Evolutionary conservation across 129 eudicot species (phyloP).

Genomic region (Apium graveolens): DNA sequence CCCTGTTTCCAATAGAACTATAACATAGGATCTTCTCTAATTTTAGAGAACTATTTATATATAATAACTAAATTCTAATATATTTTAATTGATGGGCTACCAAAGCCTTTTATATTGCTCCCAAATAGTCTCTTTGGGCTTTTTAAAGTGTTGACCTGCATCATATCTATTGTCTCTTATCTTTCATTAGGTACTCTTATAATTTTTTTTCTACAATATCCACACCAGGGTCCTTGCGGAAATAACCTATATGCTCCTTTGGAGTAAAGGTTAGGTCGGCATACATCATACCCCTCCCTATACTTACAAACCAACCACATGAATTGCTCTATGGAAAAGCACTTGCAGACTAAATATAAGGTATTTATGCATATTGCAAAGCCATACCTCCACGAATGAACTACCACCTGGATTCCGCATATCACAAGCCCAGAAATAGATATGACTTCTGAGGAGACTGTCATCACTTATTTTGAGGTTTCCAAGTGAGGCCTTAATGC

Average conservation of each 20-base stretch:
- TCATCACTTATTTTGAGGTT: constrained; percentile 91
- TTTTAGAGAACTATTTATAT: not conserved
- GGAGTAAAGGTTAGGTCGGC: not conserved
- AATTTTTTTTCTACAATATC: not conserved
- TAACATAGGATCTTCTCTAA: no score
- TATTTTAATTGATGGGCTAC: not conserved
- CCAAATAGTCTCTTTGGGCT: not conserved
- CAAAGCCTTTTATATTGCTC: not conserved
- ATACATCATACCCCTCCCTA: not conserved
- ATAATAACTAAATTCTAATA: not conserved
- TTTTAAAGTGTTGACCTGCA: not conserved
- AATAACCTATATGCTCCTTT: no score
- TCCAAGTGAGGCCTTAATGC: constrained; percentile 95
- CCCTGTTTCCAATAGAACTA: not conserved
- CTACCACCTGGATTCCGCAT: constrained; percentile 99
- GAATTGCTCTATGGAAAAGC: not conserved
- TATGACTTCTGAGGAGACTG: constrained; percentile 63
- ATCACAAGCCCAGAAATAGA: constrained; percentile 93
- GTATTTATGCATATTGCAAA: constrained; percentile 8
- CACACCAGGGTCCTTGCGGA: not conserved
- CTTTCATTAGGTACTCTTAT: not conserved
- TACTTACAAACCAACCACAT: not conserved
- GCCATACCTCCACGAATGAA: constrained; percentile 90
- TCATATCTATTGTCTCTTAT: not conserved
- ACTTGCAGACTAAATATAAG: not conserved